Evolutionary conservation across 768 basidiomycete genomes (phyloP), one percentile per base, ranked within the genome.

Genomic region (Russula lepida): DNA sequence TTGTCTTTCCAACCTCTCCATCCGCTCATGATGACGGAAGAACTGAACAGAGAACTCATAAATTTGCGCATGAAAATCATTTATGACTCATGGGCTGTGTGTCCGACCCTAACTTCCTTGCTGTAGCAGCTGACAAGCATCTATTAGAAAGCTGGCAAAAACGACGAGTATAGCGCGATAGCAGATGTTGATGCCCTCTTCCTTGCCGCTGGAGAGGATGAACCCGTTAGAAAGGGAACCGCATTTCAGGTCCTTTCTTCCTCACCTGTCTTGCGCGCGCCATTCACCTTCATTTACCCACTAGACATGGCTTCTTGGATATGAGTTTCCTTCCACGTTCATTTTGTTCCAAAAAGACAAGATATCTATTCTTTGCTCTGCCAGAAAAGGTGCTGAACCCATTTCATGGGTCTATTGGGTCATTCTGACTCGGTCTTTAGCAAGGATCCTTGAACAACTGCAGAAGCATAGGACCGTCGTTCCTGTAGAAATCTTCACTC

Each of bases 231-330:
- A 61, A 95, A 93, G 71, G 91, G 93, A 12, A 89, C 89, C 27
- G 92, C 92, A 43, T 81, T 98, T 62, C 95, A 98, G 77, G 95
- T 92, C 64, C 62, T 37, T 51, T 83, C 28, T 70, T 32, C 27
- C 37, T 46, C 46, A 27, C 43, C 59, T 25, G 27, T 50, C 52
- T 35, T 48, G 32, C 21, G 23, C 13, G 23, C 54, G 28, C 58
- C 67, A 57, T 54, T 55, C 52, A 53, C 39, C 28, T 33, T 39
- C 33, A 23, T 48, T 12, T 52, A 47, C 54, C 28, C 51, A 41
- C 27, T 66, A 97, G 95, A 95, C 94, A 70, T 97, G 94, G 91
- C 79, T 99, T 19, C 81, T 98, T 41, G 95, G 95, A 15, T 98
- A 94, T 73, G 95, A 99, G 73, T 98, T 98, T 70, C 97, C 95